Conservation (phyloP, 768 basidiomycete species). For the Gautieria morchelliformis region DNA sequence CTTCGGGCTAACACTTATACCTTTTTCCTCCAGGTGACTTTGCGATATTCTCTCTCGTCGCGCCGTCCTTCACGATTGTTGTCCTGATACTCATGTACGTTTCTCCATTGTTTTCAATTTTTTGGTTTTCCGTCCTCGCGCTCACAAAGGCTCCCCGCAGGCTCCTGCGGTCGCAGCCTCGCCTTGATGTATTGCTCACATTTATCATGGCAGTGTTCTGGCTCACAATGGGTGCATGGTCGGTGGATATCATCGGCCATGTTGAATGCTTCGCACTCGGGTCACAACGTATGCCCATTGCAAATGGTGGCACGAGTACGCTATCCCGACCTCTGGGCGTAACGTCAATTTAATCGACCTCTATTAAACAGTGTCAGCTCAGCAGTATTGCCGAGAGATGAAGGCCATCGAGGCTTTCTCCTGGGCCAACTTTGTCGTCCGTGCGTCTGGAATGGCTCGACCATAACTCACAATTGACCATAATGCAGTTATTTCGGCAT, state of each 20-base stretch:
- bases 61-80: conserved; percentile 58
- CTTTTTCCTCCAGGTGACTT: conserved; percentile 44
- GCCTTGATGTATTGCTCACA: conserved; percentile 45
- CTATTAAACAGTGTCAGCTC: conserved; percentile 35
- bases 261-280: conserved; percentile 48
- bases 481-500: conserved; percentile 33
- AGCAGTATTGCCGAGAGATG: conserved; percentile 67
- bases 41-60: conserved; percentile 56
- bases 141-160: conserved; percentile 26
- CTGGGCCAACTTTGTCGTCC: conserved; percentile 56
- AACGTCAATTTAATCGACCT: neutral
- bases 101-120: neutral
- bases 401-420: conserved; percentile 72
- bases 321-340: neutral
- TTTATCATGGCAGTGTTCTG: conserved; percentile 54
- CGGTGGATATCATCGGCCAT: conserved; percentile 63
- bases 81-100: conserved; percentile 50
- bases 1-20: neutral
- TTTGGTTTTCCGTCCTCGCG: neutral
- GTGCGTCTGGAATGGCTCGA: conserved; percentile 23
- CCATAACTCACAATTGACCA: neutral
- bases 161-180: conserved; percentile 60
- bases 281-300: conserved; percentile 37
- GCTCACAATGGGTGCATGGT: conserved; percentile 74
- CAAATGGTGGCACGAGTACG: conserved; percentile 43